Conservation (phyloP, 148 eudicot species). For the Vaccinium vitisidaea region DNA sequence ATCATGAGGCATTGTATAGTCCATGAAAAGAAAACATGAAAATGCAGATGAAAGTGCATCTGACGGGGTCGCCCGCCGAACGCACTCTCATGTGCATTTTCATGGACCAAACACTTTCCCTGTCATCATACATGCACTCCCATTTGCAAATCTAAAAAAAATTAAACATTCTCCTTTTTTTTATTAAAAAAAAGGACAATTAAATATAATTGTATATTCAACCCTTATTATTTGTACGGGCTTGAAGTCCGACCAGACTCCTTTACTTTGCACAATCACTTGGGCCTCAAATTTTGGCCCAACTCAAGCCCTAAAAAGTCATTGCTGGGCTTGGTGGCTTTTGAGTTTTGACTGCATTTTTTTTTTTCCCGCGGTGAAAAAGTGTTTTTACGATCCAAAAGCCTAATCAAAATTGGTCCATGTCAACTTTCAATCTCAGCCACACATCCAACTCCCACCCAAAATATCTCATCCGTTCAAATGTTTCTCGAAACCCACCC, state of each 20-base stretch:
- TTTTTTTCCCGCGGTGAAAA: background rate
- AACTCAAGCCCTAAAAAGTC: background rate
- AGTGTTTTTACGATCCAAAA: background rate
- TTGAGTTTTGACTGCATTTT: background rate
- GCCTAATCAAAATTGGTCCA: background rate
- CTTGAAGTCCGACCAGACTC: background rate
- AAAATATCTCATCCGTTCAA: slow-evolving; percentile 22
- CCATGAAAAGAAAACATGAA: too few relatives aligned
- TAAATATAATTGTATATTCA: too few relatives aligned
- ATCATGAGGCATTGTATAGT: too few relatives aligned
- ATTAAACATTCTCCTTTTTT: too few relatives aligned
- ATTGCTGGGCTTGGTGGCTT: background rate
- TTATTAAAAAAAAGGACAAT: too few relatives aligned
- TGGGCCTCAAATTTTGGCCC: background rate
- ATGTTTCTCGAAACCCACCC: slow-evolving; percentile 21
- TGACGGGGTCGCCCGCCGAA: too few relatives aligned
- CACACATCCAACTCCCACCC: background rate
- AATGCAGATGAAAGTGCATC: too few relatives aligned
- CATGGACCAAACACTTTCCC: too few relatives aligned
- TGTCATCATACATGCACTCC: too few relatives aligned
- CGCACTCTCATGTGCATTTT: too few relatives aligned
- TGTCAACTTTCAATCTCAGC: slow-evolving; percentile 11
- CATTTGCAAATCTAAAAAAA: too few relatives aligned
- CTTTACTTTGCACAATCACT: background rate
- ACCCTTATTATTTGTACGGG: background rate